Conservation (phyloP, 1,139 yeast species). For the Yamadazyma kanchanaburiensis region DNA sequence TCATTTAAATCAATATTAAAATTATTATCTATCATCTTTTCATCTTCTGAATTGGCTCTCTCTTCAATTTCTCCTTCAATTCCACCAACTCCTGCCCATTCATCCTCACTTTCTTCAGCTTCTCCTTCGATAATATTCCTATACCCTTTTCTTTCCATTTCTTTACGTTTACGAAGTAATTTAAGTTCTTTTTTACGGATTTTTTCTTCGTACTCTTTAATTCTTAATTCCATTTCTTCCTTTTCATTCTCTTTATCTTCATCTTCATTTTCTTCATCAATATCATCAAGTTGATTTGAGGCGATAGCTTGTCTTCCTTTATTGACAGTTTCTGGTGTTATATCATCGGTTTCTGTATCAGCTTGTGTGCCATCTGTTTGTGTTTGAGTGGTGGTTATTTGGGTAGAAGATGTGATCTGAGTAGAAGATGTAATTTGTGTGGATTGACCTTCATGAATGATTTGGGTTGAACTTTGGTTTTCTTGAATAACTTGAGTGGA, state of each 20-base stretch:
- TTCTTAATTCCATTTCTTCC: conserved; percentile 21
- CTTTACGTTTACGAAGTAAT: conserved; percentile 39
- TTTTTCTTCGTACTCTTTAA: conserved; percentile 35
- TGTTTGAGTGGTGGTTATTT: conserved; percentile 2
- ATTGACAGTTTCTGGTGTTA: conserved; percentile 25
- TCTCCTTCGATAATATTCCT: conserved; percentile 69
- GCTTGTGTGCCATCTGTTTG: not conserved
- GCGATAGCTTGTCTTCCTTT: conserved; percentile 21
- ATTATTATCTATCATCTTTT: conserved; percentile 75
- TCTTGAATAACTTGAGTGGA: no score
- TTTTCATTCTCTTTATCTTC: conserved; percentile 17
- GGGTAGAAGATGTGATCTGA: conserved; percentile 1
- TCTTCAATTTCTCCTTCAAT: conserved; percentile 69
- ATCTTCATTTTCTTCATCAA: conserved; percentile 19
- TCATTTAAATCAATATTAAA: conserved; percentile 57
- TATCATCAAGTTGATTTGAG: conserved; percentile 13
- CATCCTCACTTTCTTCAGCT: conserved; percentile 96
- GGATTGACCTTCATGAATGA: conserved; percentile 9
- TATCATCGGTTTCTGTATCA: conserved; percentile 21
- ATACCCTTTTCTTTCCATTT: conserved; percentile 50
- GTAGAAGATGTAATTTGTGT: conserved; percentile 16
- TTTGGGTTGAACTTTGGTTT: no score
- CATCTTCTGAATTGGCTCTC: conserved; percentile 70
- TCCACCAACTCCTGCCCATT: conserved; percentile 91
- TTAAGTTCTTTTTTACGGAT: conserved; percentile 38